Percentiles rank a stretch among this genome's conserved stretches.
Evolutionary conservation across 1,284 basidiomycete species (phyloP).

Genomic region (Irpex sp.): DNA sequence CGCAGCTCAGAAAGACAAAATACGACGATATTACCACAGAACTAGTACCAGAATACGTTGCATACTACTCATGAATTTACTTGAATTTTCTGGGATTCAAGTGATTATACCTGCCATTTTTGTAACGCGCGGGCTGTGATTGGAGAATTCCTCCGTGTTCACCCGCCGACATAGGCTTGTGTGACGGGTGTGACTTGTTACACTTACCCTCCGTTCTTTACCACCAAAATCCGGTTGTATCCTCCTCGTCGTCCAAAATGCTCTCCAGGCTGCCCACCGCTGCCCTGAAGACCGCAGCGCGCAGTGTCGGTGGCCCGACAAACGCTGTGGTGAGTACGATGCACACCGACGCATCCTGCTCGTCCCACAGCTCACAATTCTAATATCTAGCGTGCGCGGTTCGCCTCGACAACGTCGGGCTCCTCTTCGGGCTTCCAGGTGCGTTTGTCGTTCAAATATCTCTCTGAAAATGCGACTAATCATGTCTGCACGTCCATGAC

Average conservation of each 20-base stretch:
- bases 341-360: conserved; percentile 15
- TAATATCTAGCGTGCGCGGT: conserved; percentile 50
- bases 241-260: conserved; percentile 51
- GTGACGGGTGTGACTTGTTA: conserved; percentile 25
- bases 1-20: not conserved
- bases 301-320: conserved; percentile 36
- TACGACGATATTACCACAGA: not conserved
- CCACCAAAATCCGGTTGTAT: conserved; percentile 17
- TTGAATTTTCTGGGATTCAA: not conserved
- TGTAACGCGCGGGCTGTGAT: conserved; percentile 24
- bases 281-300: conserved; percentile 55
- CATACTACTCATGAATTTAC: not conserved
- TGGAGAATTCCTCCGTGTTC: conserved; percentile 26
- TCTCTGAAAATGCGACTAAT: not conserved
- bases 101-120: not conserved
- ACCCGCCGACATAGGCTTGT: conserved; percentile 18
- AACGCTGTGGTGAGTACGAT: conserved; percentile 36
- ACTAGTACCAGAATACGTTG: not conserved
- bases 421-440: conserved; percentile 63
- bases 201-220: conserved; percentile 19
- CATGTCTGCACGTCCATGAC: not conserved
- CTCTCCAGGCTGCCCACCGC: conserved; percentile 71
- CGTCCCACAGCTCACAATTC: conserved; percentile 11
- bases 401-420: conserved; percentile 56
- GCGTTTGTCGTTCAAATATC: conserved; percentile 15